Evolutionary conservation across 371 early-diverging fungal genomes (phyloP), one percentile per base, ranked within the genome.

Genomic region (Actinomucor elegans): DNA sequence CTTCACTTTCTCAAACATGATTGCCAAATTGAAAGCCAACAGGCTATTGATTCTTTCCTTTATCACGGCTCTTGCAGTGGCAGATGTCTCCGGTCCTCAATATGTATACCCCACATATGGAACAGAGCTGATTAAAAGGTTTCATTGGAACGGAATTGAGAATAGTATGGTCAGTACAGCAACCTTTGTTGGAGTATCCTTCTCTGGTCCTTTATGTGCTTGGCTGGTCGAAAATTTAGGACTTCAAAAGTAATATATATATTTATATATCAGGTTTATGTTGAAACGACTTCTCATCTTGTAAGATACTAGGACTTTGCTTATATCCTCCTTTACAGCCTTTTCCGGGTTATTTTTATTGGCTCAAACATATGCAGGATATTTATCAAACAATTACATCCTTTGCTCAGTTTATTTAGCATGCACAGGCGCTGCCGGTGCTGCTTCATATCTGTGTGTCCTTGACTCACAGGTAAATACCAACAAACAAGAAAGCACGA

Each of bases 141-240:
- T 77, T 52, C 59, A 61, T 15, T 77, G 77, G 77, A 51, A 65
- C 18, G 66, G 73, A 2, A 18, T 77, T 1, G 71, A 73, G 33
- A 77, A 77, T 40, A 77, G 77, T 49, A 55, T 77, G 20, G 77
- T 73, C 48, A 69, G 77, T 40, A 77, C 77, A 20, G 69, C 77
- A 11, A 64, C 66, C 5, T 77, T 77, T 52, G 55, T 77, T 8
- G 77, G 77, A 23, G 67, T 73, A 3, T 71, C 71, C 1, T 77
- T 73, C 44, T 77, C 77, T 12, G 73, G 77, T 1, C 77, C 77
- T n/a, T 32, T 73, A n/a, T 65, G 64, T 53, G 71, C 77, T 3
- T 69, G 61, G 64, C 14, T 73, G 46, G 51, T 73, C 14, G 73
- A 71, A 31, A 60, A 55, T 2, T 47, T 65, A 5, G 69, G 69